A percentile compares a stretch with the other conserved stretches of the same genome.
phyloP scores from a whole-genome alignment of 768 basidiomycete genomes.

The Lactifluus echinatus region DNA sequence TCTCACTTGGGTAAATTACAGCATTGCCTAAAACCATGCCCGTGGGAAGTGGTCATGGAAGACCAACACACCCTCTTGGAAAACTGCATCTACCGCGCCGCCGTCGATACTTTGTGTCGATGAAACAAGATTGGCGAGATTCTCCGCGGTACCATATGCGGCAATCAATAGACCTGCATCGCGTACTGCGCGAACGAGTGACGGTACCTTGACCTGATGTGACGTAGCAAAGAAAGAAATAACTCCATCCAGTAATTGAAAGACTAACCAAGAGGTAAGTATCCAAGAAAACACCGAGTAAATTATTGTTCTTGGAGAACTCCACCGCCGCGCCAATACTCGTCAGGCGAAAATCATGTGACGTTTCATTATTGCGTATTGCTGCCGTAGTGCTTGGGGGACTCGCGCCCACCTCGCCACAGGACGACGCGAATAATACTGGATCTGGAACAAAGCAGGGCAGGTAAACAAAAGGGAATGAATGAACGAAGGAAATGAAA shows the following conservation, averaged over 20 bases:
- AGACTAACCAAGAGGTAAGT: conserved; percentile 71
- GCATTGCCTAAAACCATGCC: conserved; percentile 36
- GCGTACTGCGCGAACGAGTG: conserved; percentile 79
- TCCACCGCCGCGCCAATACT: conserved; percentile 89
- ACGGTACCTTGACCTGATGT: conserved; percentile 76
- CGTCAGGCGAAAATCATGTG: conserved; percentile 41
- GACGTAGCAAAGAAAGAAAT: conserved; percentile 11
- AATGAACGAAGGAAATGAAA: conserved; percentile 3
- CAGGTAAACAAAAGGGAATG: conserved; percentile 5
- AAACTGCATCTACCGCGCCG: conserved; percentile 59
- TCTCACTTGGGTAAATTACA: conserved; percentile 14
- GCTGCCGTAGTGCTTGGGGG: conserved; percentile 33
- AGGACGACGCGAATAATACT: conserved; percentile 88
- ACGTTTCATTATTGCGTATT: conserved; percentile 30
- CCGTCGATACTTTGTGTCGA: conserved; percentile 32
- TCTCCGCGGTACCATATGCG: conserved; percentile 57
- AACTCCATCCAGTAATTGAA: background rate
- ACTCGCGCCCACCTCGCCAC: conserved; percentile 49
- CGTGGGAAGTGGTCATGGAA: conserved; percentile 61
- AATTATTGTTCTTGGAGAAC: conserved; percentile 86
- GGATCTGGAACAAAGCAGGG: conserved; percentile 53
- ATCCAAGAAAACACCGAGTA: conserved; percentile 87
- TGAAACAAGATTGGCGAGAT: conserved; percentile 28
- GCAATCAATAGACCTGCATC: conserved; percentile 85
- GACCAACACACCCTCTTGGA: conserved; percentile 54